A percentile compares a stretch with the other conserved stretches of the same genome.
Conservation (phyloP, 768 basidiomycete genomes). For the Hypholoma sublateritium region DNA sequence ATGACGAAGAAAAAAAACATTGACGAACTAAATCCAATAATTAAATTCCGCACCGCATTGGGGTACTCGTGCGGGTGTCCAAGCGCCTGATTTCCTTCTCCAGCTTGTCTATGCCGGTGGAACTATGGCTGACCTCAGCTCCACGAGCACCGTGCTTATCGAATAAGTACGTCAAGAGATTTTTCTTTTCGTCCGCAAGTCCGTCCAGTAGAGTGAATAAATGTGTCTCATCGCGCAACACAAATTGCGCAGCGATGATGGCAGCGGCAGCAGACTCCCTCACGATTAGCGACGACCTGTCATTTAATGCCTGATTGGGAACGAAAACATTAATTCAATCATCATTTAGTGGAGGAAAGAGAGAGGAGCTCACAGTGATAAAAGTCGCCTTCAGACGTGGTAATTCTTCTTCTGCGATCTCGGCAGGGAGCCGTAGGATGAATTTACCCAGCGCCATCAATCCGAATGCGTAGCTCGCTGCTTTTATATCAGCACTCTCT, state of each 20-base stretch:
- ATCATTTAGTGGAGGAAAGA: neutral
- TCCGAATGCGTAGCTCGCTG: constrained; percentile 77
- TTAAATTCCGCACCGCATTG: constrained; percentile 37
- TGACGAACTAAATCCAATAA: neutral
- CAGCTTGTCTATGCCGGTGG: constrained; percentile 64
- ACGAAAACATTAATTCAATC: constrained; percentile 2
- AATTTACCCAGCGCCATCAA: constrained; percentile 84
- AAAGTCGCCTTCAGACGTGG: constrained; percentile 74
- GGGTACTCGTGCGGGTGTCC: constrained; percentile 78
- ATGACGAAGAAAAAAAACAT: neutral
- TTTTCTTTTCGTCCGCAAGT: constrained; percentile 88
- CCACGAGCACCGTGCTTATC: constrained; percentile 83
- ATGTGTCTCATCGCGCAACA: constrained; percentile 80
- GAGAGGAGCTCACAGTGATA: constrained; percentile 51
- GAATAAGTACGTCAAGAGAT: constrained; percentile 84
- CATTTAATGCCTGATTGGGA: constrained; percentile 60
- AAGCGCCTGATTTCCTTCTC: constrained; percentile 81
- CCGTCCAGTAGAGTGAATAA: constrained; percentile 80
- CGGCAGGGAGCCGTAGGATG: constrained; percentile 74
- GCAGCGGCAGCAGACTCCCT: constrained; percentile 81
- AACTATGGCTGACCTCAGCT: constrained; percentile 29
- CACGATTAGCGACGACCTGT: constrained; percentile 70
- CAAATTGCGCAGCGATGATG: constrained; percentile 82
- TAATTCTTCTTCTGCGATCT: constrained; percentile 85
- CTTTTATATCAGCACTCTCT: constrained; percentile 52